Conservation (phyloP, 371 early-diverging fungal genomes). For the Circinella minor region DNA sequence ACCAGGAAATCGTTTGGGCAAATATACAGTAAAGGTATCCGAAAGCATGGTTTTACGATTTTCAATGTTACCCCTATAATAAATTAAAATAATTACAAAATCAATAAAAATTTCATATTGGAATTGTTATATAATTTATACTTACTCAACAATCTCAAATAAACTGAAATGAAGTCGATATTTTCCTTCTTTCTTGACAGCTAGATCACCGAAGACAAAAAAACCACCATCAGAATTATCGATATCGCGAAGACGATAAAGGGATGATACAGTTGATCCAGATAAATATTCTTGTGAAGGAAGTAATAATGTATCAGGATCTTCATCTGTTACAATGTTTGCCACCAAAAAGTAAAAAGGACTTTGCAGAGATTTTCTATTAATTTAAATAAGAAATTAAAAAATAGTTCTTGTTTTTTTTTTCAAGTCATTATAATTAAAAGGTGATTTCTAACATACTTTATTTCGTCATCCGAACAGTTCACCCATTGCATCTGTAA, state of each 20-base stretch:
- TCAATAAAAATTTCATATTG: too few species aligned
- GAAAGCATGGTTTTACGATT: conserved; percentile 50
- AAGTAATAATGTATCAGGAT: conserved; percentile 18
- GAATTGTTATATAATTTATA: neutral
- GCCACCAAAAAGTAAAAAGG: conserved; percentile 54
- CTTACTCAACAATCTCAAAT: conserved; percentile 85
- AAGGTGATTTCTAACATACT: conserved; percentile 29
- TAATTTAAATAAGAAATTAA: neutral
- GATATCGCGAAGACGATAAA: conserved; percentile 45
- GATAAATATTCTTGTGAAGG: conserved; percentile 44
- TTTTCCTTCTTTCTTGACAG: conserved; percentile 86
- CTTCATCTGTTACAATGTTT: conserved; percentile 36
- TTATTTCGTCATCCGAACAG: conserved; percentile 41
- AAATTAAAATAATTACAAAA: neutral
- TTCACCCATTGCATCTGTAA: conserved; percentile 43
- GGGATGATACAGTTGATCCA: conserved; percentile 51
- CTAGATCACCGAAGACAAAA: conserved; percentile 95
- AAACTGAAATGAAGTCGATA: conserved; percentile 88
- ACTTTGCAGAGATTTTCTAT: conserved; percentile 51
- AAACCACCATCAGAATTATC: conserved; percentile 83
- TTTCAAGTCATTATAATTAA: too few species aligned
- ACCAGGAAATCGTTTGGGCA: conserved; percentile 93
- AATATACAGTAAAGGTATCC: conserved; percentile 76
- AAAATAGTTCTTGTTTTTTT: too few species aligned
- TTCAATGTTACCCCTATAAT: conserved; percentile 34